Evolutionary conservation across 2,329 filamentous ascomycete genomes (phyloP).

Genomic region (Pleomassaria siparia): DNA sequence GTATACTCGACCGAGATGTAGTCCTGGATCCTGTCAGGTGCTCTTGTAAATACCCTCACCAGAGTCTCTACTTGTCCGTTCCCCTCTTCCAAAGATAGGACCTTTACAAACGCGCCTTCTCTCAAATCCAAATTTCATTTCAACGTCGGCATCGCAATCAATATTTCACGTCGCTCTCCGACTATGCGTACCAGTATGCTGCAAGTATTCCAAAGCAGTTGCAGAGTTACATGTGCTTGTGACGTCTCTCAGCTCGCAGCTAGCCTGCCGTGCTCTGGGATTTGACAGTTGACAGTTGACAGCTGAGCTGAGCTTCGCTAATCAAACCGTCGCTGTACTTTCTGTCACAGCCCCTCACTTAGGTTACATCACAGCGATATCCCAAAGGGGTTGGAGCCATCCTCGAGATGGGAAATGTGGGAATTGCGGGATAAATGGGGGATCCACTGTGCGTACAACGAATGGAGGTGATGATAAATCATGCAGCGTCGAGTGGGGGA

Average conservation of each 20-base stretch:
- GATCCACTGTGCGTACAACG: slow-evolving; percentile 23
- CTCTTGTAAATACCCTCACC: not conserved
- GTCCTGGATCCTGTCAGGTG: slow-evolving; percentile 11
- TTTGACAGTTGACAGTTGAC: slow-evolving; percentile 3
- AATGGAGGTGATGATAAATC: slow-evolving; percentile 18
- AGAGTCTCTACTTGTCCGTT: slow-evolving; percentile 4
- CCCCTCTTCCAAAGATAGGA: slow-evolving; percentile 26
- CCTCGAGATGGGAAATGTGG: slow-evolving; percentile 20
- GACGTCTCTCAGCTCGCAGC: slow-evolving; percentile 9
- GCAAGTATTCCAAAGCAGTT: slow-evolving; percentile 23
- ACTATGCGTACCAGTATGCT: slow-evolving; percentile 8
- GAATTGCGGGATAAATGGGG: slow-evolving; percentile 26
- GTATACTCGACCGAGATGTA: slow-evolving; percentile 17
- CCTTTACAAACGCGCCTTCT: slow-evolving; percentile 8
- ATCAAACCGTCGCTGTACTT: slow-evolving; percentile 7
- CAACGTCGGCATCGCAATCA: slow-evolving; percentile 16
- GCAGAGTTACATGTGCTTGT: slow-evolving; percentile 20
- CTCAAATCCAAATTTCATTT: slow-evolving; percentile 20
- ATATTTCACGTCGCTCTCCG: slow-evolving; percentile 10
- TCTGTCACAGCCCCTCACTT: slow-evolving; percentile 6
- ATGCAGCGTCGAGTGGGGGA: slow-evolving; percentile 24
- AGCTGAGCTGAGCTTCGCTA: slow-evolving; percentile 7
- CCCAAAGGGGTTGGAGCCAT: slow-evolving; percentile 21
- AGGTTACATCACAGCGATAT: slow-evolving; percentile 7
- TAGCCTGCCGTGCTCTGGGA: no score